Base-by-base conservation (phyloP, 495 filamentous ascomycete genomes). In the Talaromyces stipitatus region DNA sequence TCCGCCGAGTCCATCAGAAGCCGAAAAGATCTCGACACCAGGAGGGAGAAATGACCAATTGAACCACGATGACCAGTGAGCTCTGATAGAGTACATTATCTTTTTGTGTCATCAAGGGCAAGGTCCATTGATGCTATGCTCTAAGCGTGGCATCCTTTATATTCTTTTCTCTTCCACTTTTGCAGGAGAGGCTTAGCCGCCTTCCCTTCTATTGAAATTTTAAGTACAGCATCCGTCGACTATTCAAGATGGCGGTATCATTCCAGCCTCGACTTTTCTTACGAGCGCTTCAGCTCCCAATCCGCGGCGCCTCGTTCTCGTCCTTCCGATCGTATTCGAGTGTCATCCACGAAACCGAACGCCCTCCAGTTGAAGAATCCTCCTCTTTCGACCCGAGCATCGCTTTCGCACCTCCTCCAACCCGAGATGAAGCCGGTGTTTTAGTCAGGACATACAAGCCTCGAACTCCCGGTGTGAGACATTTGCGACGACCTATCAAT, bases 381-480 rank as follows among this genome's bases (percentile, higher is more conserved):
- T 64, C 67, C 22, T 60, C 67, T 18, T 69, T 67, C 61, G 71
- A 77, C 36, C 66, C 73, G 8, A 72, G 68, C 43, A 67, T 68
- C 48, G 63, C 73, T 6, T 75, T 77, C 53, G 71, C 70, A 47
- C 77, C 74, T 65, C 75, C 73, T 0, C 75, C 78, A 1, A 68
- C 69, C 29, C 72, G 75, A 33, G 69, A 68, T 54, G 61, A 67
- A 26, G 60, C 68, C 29, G 71, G 71, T 30, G 64, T 74, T 7
- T 45, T 58, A 11, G 67, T 96, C 69, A 84, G 89, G 59, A 92
- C 85, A 36, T 98, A 98, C 67, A 97, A 90, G 70, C 94, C 94
- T 33, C 87, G 90, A 53, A 98, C 95, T 9, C 94, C 94, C 38
- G 95, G 94, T 81, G 66, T 96, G 38, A 86, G 94, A 58, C 95